Base-by-base conservation (phyloP, 139 green algal genomes). In the Eudorina sp. region DNA sequence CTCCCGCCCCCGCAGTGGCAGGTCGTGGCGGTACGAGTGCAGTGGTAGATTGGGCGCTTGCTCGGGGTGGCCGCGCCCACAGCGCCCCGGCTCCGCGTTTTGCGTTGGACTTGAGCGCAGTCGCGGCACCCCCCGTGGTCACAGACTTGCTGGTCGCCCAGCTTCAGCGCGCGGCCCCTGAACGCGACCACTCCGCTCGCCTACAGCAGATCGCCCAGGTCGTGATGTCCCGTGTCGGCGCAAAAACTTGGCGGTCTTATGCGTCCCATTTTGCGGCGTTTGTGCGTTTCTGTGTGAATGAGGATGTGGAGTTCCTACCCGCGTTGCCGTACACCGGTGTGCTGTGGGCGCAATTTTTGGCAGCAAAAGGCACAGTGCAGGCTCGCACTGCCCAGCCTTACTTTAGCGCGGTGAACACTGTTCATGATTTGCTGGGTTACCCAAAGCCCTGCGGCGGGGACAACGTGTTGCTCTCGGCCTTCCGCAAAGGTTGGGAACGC, bases 331-430 rank as follows among this genome's bases (percentile, higher is more conserved):
- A 31, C 13, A 74, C 38, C 7, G 53, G 38, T 2, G 7, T 74
- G 7, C 8, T 85, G n/a, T 74, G 78, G 78, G 78, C 45, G 13
- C 58, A 85, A 58, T 58, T 21, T n/a, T 51, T 85, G 23, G 58
- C 79, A 21, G 58, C 58, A 13, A 36, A 34, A 45, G 58, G 79
- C 31, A 60, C 58, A 11, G 58, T 85, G 4, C 41, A 85, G 40
- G 79, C 79, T 0, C 11, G 58, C 29, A 75, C 79, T 23, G 55
- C 41, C 13, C 79, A 75, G 79, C 79, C 58, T 43, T 85, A 85
- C 48, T 85, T 85, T 19, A 75, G 58, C 29, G 79, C 79, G 21
- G 41, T 85, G 0, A 85, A 85, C 43, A 85, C 79, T 45, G 29
- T 60, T 36, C 79, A 85, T 76, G 58, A 85, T 7, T 21, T 85